Conservation (phyloP, 176 grass and related monocot species). For the Avena insularis region DNA sequence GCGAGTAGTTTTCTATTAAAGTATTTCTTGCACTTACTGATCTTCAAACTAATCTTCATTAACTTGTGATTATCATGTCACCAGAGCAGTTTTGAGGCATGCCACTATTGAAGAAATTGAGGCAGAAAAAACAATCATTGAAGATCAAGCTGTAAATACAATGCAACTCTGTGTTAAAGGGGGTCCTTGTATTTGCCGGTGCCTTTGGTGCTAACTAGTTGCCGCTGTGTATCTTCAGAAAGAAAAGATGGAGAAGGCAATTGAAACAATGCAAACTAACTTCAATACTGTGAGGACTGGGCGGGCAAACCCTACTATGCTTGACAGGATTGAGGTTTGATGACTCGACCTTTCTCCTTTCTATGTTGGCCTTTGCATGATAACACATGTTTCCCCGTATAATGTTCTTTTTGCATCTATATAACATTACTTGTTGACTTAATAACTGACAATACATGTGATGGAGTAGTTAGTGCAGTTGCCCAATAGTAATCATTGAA, state of each 20-base stretch:
- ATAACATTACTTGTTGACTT: no score
- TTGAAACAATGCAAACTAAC: constrained; percentile 73
- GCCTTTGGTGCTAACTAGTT: constrained; percentile 35
- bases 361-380: constrained; percentile 21
- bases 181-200: neutral
- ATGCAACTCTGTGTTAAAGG: constrained; percentile 15
- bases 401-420: neutral
- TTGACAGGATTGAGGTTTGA: constrained; percentile 89
- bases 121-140: constrained; percentile 82
- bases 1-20: constrained; percentile 40
- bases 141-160: constrained; percentile 77
- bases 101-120: constrained; percentile 98
- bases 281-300: constrained; percentile 98
- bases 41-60: constrained; percentile 39
- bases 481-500: neutral
- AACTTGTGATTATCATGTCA: constrained; percentile 44
- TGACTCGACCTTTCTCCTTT: constrained; percentile 6
- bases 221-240: constrained; percentile 51
- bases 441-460: neutral
- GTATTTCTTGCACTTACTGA: neutral
- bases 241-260: constrained; percentile 94
- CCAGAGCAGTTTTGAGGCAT: constrained; percentile 77
- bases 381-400: neutral
- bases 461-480: neutral
- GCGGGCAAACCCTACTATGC: constrained; percentile 90